These are phyloP conservation scores for Lichtheimia corymbifera DNA, from an alignment of 371 early-diverging fungal species.

Conservation along the genomic window DNA sequence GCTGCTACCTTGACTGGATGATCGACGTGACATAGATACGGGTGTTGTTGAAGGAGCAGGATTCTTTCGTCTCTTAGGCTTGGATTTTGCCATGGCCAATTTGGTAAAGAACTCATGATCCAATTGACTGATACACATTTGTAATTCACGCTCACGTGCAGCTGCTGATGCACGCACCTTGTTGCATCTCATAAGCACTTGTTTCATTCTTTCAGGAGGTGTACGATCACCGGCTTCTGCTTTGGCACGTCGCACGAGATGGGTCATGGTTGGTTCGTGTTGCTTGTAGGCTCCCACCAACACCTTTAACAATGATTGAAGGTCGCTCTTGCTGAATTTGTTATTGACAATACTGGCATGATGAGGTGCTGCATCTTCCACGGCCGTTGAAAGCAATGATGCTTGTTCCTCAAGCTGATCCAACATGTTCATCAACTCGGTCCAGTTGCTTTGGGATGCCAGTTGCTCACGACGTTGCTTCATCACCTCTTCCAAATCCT, in stretches of 20 bases:
- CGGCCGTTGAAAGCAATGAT: conserved; percentile 25
- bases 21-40: neutral
- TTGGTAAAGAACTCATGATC: conserved; percentile 52
- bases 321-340: conserved; percentile 44
- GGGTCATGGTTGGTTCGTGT: conserved; percentile 37
- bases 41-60: conserved; percentile 11
- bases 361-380: conserved; percentile 44
- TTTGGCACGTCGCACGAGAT: conserved; percentile 32
- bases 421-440: conserved; percentile 31
- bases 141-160: conserved; percentile 39
- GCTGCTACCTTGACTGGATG: conserved; percentile 35
- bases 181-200: conserved; percentile 45
- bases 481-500: conserved; percentile 23
- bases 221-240: conserved; percentile 37
- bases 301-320: conserved; percentile 46
- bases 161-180: conserved; percentile 33
- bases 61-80: conserved; percentile 22
- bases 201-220: conserved; percentile 37
- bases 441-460: conserved; percentile 28
- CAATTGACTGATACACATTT: conserved; percentile 39
- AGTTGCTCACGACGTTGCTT: conserved; percentile 29
- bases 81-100: conserved; percentile 43
- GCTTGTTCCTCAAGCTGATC: conserved; percentile 40
- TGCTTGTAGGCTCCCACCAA: conserved; percentile 51
- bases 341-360: conserved; percentile 36